These are phyloP conservation scores for Marasmius fiardii DNA, from an alignment of 1,284 basidiomycete species.

Conservation along the genomic window DNA sequence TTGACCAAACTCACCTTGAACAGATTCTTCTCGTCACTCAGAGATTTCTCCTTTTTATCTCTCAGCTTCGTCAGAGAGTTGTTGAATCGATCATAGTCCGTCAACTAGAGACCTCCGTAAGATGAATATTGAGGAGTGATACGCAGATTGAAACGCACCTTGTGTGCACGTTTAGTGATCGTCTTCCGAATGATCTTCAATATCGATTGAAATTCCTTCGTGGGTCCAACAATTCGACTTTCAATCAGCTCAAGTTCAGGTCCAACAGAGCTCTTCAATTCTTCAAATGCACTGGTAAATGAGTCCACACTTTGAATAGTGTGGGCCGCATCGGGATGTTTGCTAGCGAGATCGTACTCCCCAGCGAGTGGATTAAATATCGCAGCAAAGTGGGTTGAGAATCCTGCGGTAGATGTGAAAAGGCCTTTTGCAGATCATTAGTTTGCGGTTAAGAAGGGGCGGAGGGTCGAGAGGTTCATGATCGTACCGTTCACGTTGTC, in stretches of 20 bases:
- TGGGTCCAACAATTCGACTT: constrained; percentile 79
- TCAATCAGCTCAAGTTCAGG: constrained; percentile 98
- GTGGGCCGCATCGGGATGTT: constrained; percentile 74
- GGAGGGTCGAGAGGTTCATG: not conserved
- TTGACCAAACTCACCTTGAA: constrained; percentile 72
- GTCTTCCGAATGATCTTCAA: constrained; percentile 92
- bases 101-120: constrained; percentile 48
- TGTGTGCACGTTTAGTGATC: constrained; percentile 96
- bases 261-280: constrained; percentile 73
- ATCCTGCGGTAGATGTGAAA: constrained; percentile 76
- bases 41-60: constrained; percentile 95
- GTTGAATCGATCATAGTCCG: constrained; percentile 96
- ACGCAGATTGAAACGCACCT: constrained; percentile 45
- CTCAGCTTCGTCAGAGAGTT: constrained; percentile 93
- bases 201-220: constrained; percentile 85
- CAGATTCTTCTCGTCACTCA: constrained; percentile 92
- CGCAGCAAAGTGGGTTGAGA: constrained; percentile 72
- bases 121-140: constrained; percentile 5
- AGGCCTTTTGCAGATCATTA: constrained; percentile 52
- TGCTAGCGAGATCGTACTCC: constrained; percentile 80
- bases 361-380: constrained; percentile 81
- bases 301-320: constrained; percentile 79
- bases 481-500: constrained; percentile 76
- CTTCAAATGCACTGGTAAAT: constrained; percentile 78
- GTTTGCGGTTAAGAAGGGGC: not conserved